Conservation (phyloP, 805 yeast genomes). For the Candida chauliodis region DNA sequence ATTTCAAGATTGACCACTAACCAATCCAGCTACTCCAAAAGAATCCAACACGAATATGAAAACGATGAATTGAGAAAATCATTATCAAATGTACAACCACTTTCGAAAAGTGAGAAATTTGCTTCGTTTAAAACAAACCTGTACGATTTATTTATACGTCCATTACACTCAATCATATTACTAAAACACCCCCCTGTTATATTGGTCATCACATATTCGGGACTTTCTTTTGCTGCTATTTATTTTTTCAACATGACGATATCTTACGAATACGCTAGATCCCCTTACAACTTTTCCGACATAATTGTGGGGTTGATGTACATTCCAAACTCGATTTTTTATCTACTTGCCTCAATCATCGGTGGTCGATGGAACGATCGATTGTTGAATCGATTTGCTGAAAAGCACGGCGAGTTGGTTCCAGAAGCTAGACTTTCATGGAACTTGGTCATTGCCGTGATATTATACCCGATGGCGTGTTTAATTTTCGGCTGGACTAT, state of each 20-base stretch:
- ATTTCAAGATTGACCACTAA: slow-evolving; percentile 35
- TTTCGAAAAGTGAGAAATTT: background rate
- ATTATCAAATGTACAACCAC: slow-evolving; percentile 5
- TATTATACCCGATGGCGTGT: slow-evolving; percentile 59
- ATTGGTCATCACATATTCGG: slow-evolving; percentile 61
- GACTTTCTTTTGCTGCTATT: slow-evolving; percentile 66
- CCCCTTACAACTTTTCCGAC: slow-evolving; percentile 68
- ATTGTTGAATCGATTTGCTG: slow-evolving; percentile 49
- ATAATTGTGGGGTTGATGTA: slow-evolving; percentile 71
- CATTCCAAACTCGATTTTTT: slow-evolving; percentile 80
- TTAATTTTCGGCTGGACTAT: slow-evolving; percentile 83
- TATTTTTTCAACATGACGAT: slow-evolving; percentile 76
- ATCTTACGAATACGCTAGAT: slow-evolving; percentile 54
- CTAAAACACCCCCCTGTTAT: slow-evolving; percentile 72
- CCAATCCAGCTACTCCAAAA: slow-evolving; percentile 27
- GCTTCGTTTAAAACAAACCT: slow-evolving; percentile 20
- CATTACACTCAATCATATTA: slow-evolving; percentile 58
- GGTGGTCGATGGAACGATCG: slow-evolving; percentile 81
- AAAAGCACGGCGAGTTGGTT: slow-evolving; percentile 55
- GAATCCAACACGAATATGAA: slow-evolving; percentile 19
- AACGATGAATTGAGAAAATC: slow-evolving; percentile 19
- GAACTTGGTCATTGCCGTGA: slow-evolving; percentile 65
- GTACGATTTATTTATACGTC: slow-evolving; percentile 52
- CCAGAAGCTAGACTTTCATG: slow-evolving; percentile 81
- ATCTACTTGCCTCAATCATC: slow-evolving; percentile 67